phyloP scores from a whole-genome alignment of 495 filamentous ascomycete genomes.

The Penicillium fimorum region DNA sequence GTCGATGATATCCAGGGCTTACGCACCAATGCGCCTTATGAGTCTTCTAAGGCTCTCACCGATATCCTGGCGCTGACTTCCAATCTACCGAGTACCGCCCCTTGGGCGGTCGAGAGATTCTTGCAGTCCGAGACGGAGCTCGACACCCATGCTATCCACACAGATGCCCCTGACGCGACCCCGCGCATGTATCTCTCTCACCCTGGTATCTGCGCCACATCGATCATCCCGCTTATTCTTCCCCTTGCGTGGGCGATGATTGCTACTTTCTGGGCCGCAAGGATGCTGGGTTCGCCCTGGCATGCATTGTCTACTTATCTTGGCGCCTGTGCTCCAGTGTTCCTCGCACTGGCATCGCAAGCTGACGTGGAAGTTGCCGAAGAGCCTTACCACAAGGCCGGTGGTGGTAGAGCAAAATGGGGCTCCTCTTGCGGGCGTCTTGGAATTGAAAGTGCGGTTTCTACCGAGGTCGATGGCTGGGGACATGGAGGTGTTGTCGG shows the following conservation, averaged over 20 bases:
- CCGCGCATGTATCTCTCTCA: conserved; percentile 68
- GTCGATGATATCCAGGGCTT: conserved; percentile 75
- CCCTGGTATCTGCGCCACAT: conserved; percentile 81
- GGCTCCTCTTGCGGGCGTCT: conserved; percentile 61
- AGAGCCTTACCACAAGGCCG: conserved; percentile 35
- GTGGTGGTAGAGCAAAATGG: conserved; percentile 76
- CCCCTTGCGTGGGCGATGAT: conserved; percentile 65
- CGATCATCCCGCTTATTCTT: conserved; percentile 67
- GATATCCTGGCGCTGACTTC: conserved; percentile 79
- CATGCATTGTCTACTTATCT: conserved; percentile 71
- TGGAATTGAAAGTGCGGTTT: conserved; percentile 59
- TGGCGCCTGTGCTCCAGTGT: conserved; percentile 74
- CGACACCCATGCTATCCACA: conserved; percentile 8
- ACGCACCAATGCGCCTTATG: conserved; percentile 63
- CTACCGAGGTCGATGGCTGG: conserved; percentile 83
- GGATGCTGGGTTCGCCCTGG: conserved; percentile 85
- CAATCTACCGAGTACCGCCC: conserved; percentile 59
- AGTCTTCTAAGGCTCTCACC: conserved; percentile 79
- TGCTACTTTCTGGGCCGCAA: conserved; percentile 64
- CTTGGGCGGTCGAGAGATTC: conserved; percentile 51
- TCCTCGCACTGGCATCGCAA: conserved; percentile 72
- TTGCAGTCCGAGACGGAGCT: conserved; percentile 35
- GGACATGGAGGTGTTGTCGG: conserved; percentile 72
- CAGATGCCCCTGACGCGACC: conserved; percentile 39
- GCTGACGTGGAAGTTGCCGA: conserved; percentile 62